Conservation (phyloP, 2,329 filamentous ascomycete species). For the Scedosporium aurantiacum region DNA sequence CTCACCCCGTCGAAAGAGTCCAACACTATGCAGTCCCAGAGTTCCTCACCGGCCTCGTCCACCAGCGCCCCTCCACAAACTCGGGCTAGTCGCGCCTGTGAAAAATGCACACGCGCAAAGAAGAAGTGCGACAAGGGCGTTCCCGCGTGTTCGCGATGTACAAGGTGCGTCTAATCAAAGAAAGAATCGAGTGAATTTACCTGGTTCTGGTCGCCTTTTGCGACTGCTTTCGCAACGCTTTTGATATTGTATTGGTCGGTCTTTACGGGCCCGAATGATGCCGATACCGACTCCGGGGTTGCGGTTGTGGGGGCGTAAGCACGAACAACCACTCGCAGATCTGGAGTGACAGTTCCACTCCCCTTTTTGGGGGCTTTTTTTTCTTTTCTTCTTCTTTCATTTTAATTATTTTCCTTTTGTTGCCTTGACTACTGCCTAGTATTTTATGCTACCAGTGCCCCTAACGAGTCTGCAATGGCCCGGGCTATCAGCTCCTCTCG, state of each 20-base stretch:
- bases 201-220: too few species aligned
- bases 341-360: conserved; percentile 7
- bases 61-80: conserved; percentile 15
- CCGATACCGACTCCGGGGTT: background rate
- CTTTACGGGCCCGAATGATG: background rate
- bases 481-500: background rate
- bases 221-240: background rate
- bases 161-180: conserved; percentile 16
- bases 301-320: background rate
- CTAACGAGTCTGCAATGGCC: background rate
- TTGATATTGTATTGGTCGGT: background rate
- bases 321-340: background rate
- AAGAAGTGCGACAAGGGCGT: conserved; percentile 27
- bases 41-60: conserved; percentile 18
- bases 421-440: background rate
- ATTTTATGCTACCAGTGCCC: background rate
- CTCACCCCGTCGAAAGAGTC: background rate
- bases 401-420: background rate
- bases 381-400: too few species aligned
- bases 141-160: conserved; percentile 23
- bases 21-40: background rate
- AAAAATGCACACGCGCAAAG: conserved; percentile 26
- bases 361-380: background rate
- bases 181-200: too few species aligned
- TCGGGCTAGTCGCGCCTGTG: conserved; percentile 24